These are phyloP conservation scores for Melaleuca quinquenervia DNA, from an alignment of 345 rosid species.

Conservation along the genomic window DNA sequence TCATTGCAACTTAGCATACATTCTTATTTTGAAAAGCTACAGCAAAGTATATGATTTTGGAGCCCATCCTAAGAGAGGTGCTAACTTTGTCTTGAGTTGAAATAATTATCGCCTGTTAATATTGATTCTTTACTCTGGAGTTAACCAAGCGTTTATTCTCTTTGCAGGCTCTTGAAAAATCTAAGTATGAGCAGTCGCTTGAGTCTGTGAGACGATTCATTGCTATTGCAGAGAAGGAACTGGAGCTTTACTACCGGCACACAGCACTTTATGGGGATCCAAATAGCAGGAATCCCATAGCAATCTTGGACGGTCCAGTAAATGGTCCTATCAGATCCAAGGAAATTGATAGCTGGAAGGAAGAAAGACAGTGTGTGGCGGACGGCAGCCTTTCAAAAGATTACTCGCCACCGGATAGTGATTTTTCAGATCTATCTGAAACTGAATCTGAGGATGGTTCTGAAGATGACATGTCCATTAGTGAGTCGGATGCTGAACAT, in stretches of 20 bases:
- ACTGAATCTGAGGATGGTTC: background rate
- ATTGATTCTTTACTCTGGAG: background rate
- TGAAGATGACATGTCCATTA: background rate
- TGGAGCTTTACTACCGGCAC: conserved; percentile 73
- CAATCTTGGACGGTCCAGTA: conserved; percentile 28
- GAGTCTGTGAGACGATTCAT: conserved; percentile 76
- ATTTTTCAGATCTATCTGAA: background rate
- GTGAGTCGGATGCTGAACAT: background rate
- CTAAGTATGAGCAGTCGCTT: conserved; percentile 84
- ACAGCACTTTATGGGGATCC: conserved; percentile 68
- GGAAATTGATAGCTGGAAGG: conserved; percentile 5
- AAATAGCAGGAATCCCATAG: conserved; percentile 37
- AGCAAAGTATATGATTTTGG: background rate
- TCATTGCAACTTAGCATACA: background rate
- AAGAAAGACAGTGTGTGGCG: background rate
- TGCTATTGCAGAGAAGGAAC: conserved; percentile 64
- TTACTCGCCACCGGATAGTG: background rate
- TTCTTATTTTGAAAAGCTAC: background rate
- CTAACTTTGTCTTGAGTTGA: background rate
- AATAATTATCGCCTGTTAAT: background rate
- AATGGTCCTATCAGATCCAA: conserved; percentile 14
- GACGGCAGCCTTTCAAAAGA: background rate
- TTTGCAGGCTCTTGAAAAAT: conserved; percentile 72
- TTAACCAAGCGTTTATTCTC: background rate
- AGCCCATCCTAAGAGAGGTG: background rate